Evolutionary conservation across 2,329 filamentous ascomycete genomes (phyloP), one percentile per base, ranked within the genome.

Genomic region (Penicillium digitatum): DNA sequence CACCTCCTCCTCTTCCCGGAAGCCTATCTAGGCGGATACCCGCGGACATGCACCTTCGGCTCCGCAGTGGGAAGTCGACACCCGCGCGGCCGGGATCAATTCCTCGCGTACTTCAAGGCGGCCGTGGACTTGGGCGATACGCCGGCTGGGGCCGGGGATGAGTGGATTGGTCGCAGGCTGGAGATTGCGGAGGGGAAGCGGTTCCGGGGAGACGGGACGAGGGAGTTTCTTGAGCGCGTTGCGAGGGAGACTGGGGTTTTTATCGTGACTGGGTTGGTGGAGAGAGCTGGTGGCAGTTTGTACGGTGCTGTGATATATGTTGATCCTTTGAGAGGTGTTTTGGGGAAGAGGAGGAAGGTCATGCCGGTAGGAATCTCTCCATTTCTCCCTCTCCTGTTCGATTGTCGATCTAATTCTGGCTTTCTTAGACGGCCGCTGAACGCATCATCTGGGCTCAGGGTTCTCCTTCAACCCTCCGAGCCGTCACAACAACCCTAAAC

Each of bases 321-420:
- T 0, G 90, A 89, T 70, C 91, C 92, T 0, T 76, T 74, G 38
- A 69, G 81, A 43, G 92, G 92, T 3, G 68, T 87, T 6, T 69
- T 95, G 18, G 92, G 90, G 27, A 96, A 96, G 79, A 82, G 92
- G 60, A 81, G 92, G 68, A 96, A 96, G 74, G 89, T 96, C 18
- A 92, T 95, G 85, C 92, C 92, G 27, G 86, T 88, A 71, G 66
- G 83, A 9, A 24, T 24, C 24, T 45, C 26, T 11, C 18, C 32
- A 6, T 42, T 39, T 10, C 12, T 35, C 26, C 12, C 6, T n/a
- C 10, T 24, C 2, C 1, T 3, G 8, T 7, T 9, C 10, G 14
- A n/a, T 6, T 2, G 32, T 49, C 14, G 27, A 11, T 26, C 0
- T 3, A 42, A 20, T 43, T 27, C 20, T 49, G 9, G 42, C 18